Evolutionary conservation across 805 yeast genomes (phyloP).

Genomic region (Candida andamanensis): DNA sequence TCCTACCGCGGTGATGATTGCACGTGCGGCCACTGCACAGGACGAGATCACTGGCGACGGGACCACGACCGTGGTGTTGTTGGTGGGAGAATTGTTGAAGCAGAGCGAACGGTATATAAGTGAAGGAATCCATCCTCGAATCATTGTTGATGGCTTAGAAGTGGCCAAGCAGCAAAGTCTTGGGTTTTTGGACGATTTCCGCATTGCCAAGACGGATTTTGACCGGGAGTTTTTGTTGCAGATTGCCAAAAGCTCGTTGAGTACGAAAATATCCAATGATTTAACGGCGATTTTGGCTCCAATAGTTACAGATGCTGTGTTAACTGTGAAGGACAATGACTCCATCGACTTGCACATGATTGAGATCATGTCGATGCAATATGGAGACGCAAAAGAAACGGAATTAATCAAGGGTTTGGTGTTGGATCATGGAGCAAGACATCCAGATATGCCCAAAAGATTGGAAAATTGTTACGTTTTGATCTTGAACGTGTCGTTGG

Average conservation of each 20-base stretch:
- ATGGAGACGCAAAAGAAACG: conserved; percentile 79
- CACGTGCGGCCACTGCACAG: conserved; percentile 97
- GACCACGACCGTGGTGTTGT: conserved; percentile 88
- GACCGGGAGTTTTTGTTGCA: conserved; percentile 87
- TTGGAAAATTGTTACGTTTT: conserved; percentile 80
- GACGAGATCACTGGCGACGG: conserved; percentile 99
- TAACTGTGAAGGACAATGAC: conserved; percentile 51
- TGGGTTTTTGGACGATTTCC: conserved; percentile 63
- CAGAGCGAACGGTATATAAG: conserved; percentile 89
- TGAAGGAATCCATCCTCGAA: conserved; percentile 96
- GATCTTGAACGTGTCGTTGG: conserved; percentile 88
- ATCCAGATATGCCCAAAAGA: conserved; percentile 96
- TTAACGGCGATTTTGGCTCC: conserved; percentile 82
- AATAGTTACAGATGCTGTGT: conserved; percentile 93
- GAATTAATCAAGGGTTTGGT: conserved; percentile 83
- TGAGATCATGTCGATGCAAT: conserved; percentile 98
- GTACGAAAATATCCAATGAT: conserved; percentile 79
- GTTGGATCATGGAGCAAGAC: conserved; percentile 96
- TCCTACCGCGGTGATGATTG: conserved; percentile 51
- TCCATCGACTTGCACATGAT: conserved; percentile 90
- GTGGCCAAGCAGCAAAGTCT: conserved; percentile 74
- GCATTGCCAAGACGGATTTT: conserved; percentile 39
- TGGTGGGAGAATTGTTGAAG: conserved; percentile 90
- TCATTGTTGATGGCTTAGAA: conserved; percentile 93
- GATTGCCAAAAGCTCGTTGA: conserved; percentile 84